These are phyloP conservation scores for Prunus yedoensis DNA, from an alignment of 331 rosid genomes.

Conservation along the genomic window DNA sequence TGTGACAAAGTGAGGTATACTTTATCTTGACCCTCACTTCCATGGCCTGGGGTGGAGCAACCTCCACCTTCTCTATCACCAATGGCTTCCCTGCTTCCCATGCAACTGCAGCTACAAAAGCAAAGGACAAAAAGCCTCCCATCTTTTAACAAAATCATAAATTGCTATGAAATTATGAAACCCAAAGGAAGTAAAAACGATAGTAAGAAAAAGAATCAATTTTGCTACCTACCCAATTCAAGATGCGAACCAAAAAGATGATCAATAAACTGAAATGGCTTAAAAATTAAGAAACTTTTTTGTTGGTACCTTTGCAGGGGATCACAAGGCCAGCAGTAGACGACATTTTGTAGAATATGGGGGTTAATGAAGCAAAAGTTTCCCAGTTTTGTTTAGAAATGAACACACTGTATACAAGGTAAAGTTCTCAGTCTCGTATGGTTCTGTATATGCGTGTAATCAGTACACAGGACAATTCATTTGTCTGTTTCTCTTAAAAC, in stretches of 20 bases:
- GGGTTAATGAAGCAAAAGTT: background rate
- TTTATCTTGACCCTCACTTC: conserved; percentile 39
- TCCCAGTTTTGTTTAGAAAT: too few relatives aligned
- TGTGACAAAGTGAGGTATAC: conserved; percentile 42
- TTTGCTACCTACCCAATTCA: background rate
- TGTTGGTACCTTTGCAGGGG: conserved; percentile 31
- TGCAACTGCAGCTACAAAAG: conserved; percentile 35
- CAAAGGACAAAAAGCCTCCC: background rate
- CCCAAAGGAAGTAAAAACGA: background rate
- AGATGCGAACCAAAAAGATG: background rate
- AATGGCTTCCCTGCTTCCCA: conserved; percentile 39
- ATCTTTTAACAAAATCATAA: background rate
- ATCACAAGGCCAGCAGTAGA: conserved; percentile 30
- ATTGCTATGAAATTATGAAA: background rate
- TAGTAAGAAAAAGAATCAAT: background rate
- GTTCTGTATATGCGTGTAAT: background rate
- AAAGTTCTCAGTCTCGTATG: background rate
- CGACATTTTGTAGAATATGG: conserved; percentile 12
- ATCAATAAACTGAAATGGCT: background rate
- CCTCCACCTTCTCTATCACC: conserved; percentile 39
- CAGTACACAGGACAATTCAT: background rate
- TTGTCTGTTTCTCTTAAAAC: too few relatives aligned
- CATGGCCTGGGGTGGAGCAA: conserved; percentile 44
- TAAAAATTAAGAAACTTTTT: background rate
- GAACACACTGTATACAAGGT: background rate